Evolutionary conservation across 805 yeast genomes (phyloP).

Genomic region (Yamadazyma endophytica): DNA sequence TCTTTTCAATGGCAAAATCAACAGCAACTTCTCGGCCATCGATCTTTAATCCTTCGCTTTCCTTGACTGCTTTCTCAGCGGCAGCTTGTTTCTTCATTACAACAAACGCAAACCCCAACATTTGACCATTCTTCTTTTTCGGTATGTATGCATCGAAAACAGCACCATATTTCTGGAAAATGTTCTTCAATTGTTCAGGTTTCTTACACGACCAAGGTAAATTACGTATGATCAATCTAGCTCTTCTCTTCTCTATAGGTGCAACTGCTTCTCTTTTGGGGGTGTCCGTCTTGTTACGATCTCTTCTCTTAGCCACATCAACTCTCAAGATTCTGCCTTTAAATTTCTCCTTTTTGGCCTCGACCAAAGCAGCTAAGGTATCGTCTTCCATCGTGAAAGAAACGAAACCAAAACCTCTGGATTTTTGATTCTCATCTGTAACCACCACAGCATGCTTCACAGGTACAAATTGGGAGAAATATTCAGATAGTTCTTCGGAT

Average conservation of each 20-base stretch:
- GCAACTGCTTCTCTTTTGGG: slow-evolving; percentile 14
- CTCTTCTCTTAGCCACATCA: slow-evolving; percentile 91
- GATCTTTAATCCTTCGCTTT: slow-evolving; percentile 67
- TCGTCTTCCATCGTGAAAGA: slow-evolving; percentile 85
- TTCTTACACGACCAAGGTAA: slow-evolving; percentile 94
- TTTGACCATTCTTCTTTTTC: slow-evolving; percentile 76
- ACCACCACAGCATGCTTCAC: slow-evolving; percentile 94
- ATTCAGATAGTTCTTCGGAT: slow-evolving; percentile 75
- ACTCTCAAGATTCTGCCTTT: slow-evolving; percentile 65
- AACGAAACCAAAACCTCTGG: slow-evolving; percentile 95
- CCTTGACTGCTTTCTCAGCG: slow-evolving; percentile 81
- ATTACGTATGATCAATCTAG: slow-evolving; percentile 84
- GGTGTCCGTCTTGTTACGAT: slow-evolving; percentile 45
- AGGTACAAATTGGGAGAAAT: slow-evolving; percentile 89
- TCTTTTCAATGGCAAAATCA: slow-evolving; percentile 87
- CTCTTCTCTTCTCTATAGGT: slow-evolving; percentile 70
- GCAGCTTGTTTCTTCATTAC: slow-evolving; percentile 75
- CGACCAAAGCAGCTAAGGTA: slow-evolving; percentile 66
- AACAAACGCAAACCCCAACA: slow-evolving; percentile 94
- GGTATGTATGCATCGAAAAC: slow-evolving; percentile 90
- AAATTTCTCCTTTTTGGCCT: slow-evolving; percentile 63
- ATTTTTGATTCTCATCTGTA: slow-evolving; percentile 66
- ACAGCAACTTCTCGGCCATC: slow-evolving; percentile 92
- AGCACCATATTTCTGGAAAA: slow-evolving; percentile 75
- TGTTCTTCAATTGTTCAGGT: slow-evolving; percentile 63